These are phyloP conservation scores for Euphorbia peplus DNA, from an alignment of 345 rosid genomes.

Conservation along the genomic window DNA sequence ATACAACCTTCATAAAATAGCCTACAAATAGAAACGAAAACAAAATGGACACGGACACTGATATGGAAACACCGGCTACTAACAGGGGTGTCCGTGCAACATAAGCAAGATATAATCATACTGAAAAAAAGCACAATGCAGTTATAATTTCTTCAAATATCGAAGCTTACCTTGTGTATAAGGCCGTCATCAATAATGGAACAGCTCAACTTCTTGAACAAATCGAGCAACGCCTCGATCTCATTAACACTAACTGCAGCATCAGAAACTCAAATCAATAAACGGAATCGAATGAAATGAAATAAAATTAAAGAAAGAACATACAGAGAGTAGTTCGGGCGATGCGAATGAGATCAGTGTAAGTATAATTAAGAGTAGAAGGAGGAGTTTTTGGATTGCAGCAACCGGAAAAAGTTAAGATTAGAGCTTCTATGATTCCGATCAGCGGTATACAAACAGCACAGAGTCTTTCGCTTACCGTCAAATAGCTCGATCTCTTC, in stretches of 20 bases:
- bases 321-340: slow-evolving; percentile 34
- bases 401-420: slow-evolving; percentile 34
- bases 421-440: slow-evolving; percentile 21
- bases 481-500: slow-evolving; percentile 30
- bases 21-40: too few relatives aligned
- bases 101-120: not conserved
- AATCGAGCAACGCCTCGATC: slow-evolving; percentile 25
- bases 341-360: slow-evolving; percentile 34
- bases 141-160: not conserved
- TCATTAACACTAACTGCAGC: slow-evolving; percentile 24
- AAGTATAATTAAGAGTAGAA: slow-evolving; percentile 22
- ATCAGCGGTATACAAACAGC: slow-evolving; percentile 32
- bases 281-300: not conserved
- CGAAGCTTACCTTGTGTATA: slow-evolving; percentile 15
- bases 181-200: slow-evolving; percentile 24
- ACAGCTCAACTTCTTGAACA: slow-evolving; percentile 29
- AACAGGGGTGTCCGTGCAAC: too few relatives aligned
- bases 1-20: too few relatives aligned
- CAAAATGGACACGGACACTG: too few relatives aligned
- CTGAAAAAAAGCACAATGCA: not conserved
- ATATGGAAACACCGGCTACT: too few relatives aligned
- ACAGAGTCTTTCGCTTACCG: slow-evolving; percentile 29
- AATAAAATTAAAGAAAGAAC: not conserved
- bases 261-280: not conserved
- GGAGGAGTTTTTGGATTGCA: slow-evolving; percentile 23